Base-by-base conservation (phyloP, 73 alveolate genomes). In the Paramecium primaurelia region DNA sequence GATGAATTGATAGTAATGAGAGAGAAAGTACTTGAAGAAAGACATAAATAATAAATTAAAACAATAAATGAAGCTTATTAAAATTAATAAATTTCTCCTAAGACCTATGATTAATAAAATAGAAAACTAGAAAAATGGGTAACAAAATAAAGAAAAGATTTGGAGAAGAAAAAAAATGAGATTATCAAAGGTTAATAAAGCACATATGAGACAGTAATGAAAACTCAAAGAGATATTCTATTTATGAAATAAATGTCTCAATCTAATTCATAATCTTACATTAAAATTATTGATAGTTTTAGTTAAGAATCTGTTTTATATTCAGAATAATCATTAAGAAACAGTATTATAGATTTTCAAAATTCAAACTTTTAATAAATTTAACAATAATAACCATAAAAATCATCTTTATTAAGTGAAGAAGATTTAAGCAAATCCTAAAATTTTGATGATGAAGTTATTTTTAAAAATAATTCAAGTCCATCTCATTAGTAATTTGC, bases 121-220 rank as follows among this genome's bases (percentile, higher is more conserved):
- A 86, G 68, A 73, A 85, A 93, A 59, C 89, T 95, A 4, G 97
- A 95, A 44, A 92, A 69, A 45, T 95, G 97, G 97, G 97, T 95
- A 0, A 75, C 92, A 0, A 58, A 92, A 25, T 93, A 95, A 69
- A 75, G 86, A 42, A 95, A 93, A 20, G 97, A 95, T 42, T 88
- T 95, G 3, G 73, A 58, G 45, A 45, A 89, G 58, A 92, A 94
- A 59, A 94, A 89, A 68, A 93, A 89, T 14, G 92, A 88, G 20
- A 88, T 95, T 34, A 44, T 84, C 2, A 95, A 95, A 47, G 93
- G 93, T 14, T 83, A 94, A 94, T 12, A 95, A 83, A 93, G 94
- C 34, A 95, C 97, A 3, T 75, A 68, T 20, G 71, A 93, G n/a
- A 93, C 94, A 77, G 85, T 95, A n/a, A 88, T 93, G 89, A 94